Conservation (phyloP, 2,329 filamentous ascomycete genomes). For the Tolypocladium endophyticum region DNA sequence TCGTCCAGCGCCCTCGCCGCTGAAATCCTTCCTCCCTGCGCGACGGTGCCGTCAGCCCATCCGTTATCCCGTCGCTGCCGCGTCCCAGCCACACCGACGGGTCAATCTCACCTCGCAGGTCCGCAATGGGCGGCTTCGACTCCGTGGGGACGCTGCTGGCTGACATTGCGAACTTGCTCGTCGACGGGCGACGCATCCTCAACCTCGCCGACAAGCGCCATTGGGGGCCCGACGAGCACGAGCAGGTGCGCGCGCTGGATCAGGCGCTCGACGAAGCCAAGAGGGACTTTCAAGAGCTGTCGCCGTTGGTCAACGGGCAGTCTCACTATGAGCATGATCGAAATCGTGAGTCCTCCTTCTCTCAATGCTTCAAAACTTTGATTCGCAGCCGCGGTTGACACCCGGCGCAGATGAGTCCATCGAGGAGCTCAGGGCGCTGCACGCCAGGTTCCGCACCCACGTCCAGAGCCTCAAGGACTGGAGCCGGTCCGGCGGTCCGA, state of each 20-base stretch:
- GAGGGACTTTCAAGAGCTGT: slow-evolving; percentile 49
- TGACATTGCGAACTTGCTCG: slow-evolving; percentile 43
- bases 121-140: slow-evolving; percentile 29
- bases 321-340: slow-evolving; percentile 49
- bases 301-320: slow-evolving; percentile 42
- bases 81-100: neutral
- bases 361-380: neutral
- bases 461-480: slow-evolving; percentile 42
- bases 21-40: neutral
- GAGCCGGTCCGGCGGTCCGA: slow-evolving; percentile 41
- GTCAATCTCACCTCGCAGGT: neutral
- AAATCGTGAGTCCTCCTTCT: slow-evolving; percentile 30
- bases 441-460: slow-evolving; percentile 34
- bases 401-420: slow-evolving; percentile 36
- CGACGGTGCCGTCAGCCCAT: neutral
- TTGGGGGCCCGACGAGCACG: slow-evolving; percentile 49
- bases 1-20: neutral
- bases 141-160: slow-evolving; percentile 49
- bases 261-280: slow-evolving; percentile 47
- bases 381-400: neutral
- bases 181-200: slow-evolving; percentile 42
- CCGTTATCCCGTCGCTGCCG: neutral
- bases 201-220: slow-evolving; percentile 46
- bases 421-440: slow-evolving; percentile 35
- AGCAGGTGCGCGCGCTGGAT: slow-evolving; percentile 45